These are phyloP conservation scores for Schizochytrium sp. DNA, from an alignment of 108 stramenopile genomes.

Conservation along the genomic window DNA sequence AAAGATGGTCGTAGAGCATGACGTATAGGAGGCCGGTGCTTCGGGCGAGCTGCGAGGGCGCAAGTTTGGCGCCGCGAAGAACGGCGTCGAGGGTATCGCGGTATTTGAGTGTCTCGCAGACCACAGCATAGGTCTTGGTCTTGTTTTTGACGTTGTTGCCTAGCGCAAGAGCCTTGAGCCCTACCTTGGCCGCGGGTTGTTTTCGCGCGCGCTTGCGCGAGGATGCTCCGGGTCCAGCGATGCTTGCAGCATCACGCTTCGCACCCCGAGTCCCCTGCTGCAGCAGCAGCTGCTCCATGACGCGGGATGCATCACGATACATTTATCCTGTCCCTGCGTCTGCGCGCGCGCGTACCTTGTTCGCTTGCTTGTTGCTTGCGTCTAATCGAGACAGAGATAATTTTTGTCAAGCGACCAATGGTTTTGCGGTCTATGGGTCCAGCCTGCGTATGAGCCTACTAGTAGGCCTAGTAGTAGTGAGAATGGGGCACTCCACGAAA, in stretches of 20 bases:
- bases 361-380: too few species aligned
- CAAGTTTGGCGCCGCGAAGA: neutral
- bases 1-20: constrained; percentile 32
- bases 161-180: constrained; percentile 16
- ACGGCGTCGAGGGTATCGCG: neutral
- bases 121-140: constrained; percentile 19
- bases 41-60: neutral
- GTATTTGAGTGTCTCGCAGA: constrained; percentile 22
- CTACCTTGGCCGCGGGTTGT: neutral
- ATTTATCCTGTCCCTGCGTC: neutral
- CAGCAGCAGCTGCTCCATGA: neutral
- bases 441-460: too few species aligned
- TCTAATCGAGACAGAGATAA: too few species aligned
- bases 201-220: neutral
- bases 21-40: constrained; percentile 14
- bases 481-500: too few species aligned
- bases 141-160: neutral
- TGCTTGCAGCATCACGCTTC: neutral
- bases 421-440: too few species aligned
- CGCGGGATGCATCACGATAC: neutral
- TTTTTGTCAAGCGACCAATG: too few species aligned
- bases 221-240: neutral
- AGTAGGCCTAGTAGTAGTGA: too few species aligned
- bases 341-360: too few species aligned
- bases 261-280: neutral